phyloP scores from a whole-genome alignment of 2,329 filamentous ascomycete genomes.

The Stachybotrys chartarum region DNA sequence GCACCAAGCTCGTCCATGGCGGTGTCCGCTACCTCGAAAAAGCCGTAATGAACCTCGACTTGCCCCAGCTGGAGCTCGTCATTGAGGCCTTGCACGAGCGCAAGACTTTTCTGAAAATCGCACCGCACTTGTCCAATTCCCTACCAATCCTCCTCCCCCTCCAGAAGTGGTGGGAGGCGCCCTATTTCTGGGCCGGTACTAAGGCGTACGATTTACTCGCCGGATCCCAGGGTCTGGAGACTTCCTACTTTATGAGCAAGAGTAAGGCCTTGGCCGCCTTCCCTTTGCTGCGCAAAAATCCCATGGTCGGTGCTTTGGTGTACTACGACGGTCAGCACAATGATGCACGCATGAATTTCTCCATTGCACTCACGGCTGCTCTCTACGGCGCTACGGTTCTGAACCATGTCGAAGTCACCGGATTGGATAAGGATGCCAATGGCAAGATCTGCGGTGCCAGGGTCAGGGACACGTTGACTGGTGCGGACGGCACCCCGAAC shows the following conservation, averaged over 20 bases:
- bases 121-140: slow-evolving; percentile 73
- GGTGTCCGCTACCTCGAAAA: slow-evolving; percentile 83
- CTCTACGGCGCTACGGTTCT: slow-evolving; percentile 74
- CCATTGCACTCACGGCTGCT: slow-evolving; percentile 71
- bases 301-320: slow-evolving; percentile 69
- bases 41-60: slow-evolving; percentile 78
- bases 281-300: slow-evolving; percentile 68
- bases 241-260: slow-evolving; percentile 73
- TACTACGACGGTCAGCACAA: slow-evolving; percentile 88
- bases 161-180: slow-evolving; percentile 77
- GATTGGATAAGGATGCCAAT: slow-evolving; percentile 60
- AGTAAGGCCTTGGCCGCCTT: slow-evolving; percentile 72
- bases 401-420: slow-evolving; percentile 75
- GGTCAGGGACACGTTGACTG: slow-evolving; percentile 49
- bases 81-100: slow-evolving; percentile 76
- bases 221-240: slow-evolving; percentile 75
- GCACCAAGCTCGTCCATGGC: slow-evolving; percentile 80
- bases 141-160: slow-evolving; percentile 79
- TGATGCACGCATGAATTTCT: slow-evolving; percentile 82
- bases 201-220: slow-evolving; percentile 79
- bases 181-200: slow-evolving; percentile 63
- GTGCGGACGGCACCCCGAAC: slow-evolving; percentile 50
- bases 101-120: slow-evolving; percentile 76
- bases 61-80: slow-evolving; percentile 74
- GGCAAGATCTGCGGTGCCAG: slow-evolving; percentile 64